These are phyloP conservation scores for Malassezia brasiliensis DNA, from an alignment of 1,284 basidiomycete species.

Conservation along the genomic window DNA sequence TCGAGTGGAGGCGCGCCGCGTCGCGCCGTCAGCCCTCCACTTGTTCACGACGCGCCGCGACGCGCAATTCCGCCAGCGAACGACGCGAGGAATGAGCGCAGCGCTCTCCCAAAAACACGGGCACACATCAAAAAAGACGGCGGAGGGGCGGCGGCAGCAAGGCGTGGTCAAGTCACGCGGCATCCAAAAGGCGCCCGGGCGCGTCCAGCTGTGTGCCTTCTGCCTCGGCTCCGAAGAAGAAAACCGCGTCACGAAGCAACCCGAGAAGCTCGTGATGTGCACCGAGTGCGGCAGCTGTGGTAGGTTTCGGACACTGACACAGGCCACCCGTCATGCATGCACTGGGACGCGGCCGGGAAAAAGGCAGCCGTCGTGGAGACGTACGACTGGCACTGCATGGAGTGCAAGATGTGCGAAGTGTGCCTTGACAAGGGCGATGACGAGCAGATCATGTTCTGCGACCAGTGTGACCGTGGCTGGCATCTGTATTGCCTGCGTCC, in stretches of 20 bases:
- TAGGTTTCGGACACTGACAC: slow-evolving; percentile 20
- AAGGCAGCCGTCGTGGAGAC: slow-evolving; percentile 53
- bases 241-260: slow-evolving; percentile 22
- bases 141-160: not conserved
- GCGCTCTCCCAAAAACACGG: not conserved
- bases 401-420: slow-evolving; percentile 87
- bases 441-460: slow-evolving; percentile 80
- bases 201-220: slow-evolving; percentile 39
- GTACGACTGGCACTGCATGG: slow-evolving; percentile 79
- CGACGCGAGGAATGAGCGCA: not conserved
- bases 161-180: slow-evolving; percentile 4
- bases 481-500: slow-evolving; percentile 79
- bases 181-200: not conserved
- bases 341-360: slow-evolving; percentile 49
- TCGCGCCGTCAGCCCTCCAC: not conserved
- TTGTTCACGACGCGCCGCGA: slow-evolving; percentile 1
- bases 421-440: slow-evolving; percentile 79
- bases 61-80: not conserved
- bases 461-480: slow-evolving; percentile 91
- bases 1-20: not conserved
- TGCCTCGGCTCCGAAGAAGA: slow-evolving; percentile 26
- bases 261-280: slow-evolving; percentile 42
- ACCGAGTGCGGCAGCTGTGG: slow-evolving; percentile 47
- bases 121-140: slow-evolving; percentile 1
- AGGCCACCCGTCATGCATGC: slow-evolving; percentile 46